phyloP scores from a whole-genome alignment of 768 basidiomycete genomes.

The Inosperma sp. region DNA sequence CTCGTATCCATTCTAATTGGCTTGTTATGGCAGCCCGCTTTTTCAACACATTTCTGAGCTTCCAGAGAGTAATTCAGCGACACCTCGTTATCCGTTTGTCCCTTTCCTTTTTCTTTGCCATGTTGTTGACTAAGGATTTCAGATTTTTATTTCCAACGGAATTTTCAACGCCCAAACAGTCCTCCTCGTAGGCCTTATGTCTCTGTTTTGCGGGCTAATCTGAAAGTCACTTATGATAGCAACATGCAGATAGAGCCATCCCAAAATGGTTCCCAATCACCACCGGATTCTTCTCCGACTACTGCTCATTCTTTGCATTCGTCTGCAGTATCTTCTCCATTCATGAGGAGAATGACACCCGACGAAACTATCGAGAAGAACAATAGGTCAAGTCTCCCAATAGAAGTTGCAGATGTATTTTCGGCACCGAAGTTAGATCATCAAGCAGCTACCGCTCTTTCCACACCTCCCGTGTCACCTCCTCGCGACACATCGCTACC shows the following conservation, averaged over 20 bases:
- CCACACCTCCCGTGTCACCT: conserved; percentile 23
- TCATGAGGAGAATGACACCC: conserved; percentile 37
- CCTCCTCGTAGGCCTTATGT: conserved; percentile 1
- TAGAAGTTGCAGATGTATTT: conserved; percentile 13
- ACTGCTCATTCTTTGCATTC: conserved; percentile 18
- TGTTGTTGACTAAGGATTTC: not conserved
- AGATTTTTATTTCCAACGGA: conserved; percentile 20
- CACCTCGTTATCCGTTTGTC: conserved; percentile 32
- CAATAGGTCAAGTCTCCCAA: conserved; percentile 9
- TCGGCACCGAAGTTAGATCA: conserved; percentile 12
- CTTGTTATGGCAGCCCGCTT: conserved; percentile 23
- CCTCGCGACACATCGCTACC: conserved; percentile 4
- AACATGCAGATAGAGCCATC: not conserved
- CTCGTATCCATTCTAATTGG: not conserved
- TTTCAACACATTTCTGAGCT: conserved; percentile 13
- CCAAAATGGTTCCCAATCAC: conserved; percentile 12
- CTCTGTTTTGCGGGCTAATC: too few species aligned
- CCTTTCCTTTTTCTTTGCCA: not conserved
- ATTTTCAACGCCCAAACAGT: conserved; percentile 25
- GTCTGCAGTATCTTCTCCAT: conserved; percentile 43
- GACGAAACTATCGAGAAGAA: conserved; percentile 17
- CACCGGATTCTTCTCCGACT: conserved; percentile 28
- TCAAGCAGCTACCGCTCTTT: conserved; percentile 12
- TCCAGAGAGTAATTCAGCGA: conserved; percentile 18
- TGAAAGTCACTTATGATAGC: too few species aligned